Evolutionary conservation across 176 grass and related monocot genomes (phyloP), one percentile per base, ranked within the genome.

Genomic region (Oryza australiensis): DNA sequence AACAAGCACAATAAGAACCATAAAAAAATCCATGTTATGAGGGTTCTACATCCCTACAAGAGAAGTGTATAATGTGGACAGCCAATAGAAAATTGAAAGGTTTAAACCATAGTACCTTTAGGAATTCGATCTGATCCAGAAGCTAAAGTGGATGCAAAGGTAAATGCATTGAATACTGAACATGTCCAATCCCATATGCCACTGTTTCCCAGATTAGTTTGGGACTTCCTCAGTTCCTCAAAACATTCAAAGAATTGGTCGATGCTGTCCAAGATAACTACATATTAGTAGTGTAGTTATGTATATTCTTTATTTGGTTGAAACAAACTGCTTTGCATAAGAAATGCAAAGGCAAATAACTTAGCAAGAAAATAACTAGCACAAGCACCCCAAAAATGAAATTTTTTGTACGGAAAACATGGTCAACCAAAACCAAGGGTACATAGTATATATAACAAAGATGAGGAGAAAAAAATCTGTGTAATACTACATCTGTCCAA

Each of bases 181-280:
- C 92, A 99, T 24, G 96, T 93, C 96, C 96, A 99, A 70, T 95
- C 92, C 96, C 93, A 99, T 86, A 95, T 93, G 71, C 91, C 89
- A 62, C 96, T 93, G 64, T 87, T 95, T 66, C 88, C 87, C 66
- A 90, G 76, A 83, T 66, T 92, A 64, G 82, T 88, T 73, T 95
- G 92, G 48, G 93, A 94, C 74, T 88, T 99, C 86, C 89, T 95
- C 83, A 99, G 85, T 77, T 85, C 96, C 70, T 95, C 96, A 81
- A 99, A 99, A 84, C 96, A 99, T 77, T 99, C 96, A 90, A 99
- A 99, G 80, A 99, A 99, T 55, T 99, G 93, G 87, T 99, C 96
- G 1, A 99, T 92, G 80, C 96, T 99, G 93, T 88, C 68, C 62
- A 84, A 88, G 78, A 86, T 80, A 90, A 78, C 35, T 67, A 85